Percentiles rank a stretch among this genome's conserved stretches.
Evolutionary conservation across 2,329 filamentous ascomycete genomes (phyloP).

Genomic region (Leptographium galeiforme): DNA sequence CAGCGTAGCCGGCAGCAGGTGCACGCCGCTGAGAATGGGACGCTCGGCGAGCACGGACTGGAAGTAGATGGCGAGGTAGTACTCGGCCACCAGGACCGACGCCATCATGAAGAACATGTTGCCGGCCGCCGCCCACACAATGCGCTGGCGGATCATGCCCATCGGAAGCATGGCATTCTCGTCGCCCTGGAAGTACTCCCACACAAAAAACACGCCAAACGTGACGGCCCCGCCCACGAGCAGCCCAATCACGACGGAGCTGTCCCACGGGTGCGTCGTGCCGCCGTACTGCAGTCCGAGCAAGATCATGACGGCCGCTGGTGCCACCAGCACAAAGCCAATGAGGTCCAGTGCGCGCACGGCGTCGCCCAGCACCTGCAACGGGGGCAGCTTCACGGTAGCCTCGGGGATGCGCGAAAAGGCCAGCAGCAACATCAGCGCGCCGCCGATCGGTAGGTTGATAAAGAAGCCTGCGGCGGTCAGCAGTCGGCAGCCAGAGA

Average conservation of each 20-base stretch:
- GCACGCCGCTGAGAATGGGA: conserved; percentile 15
- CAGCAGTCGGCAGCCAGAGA: neutral
- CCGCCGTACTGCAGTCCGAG: conserved; percentile 31
- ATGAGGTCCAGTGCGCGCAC: conserved; percentile 25
- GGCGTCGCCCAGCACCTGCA: conserved; percentile 14
- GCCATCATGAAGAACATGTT: conserved; percentile 18
- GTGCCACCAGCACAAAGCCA: conserved; percentile 28
- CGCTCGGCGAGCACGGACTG: conserved; percentile 9
- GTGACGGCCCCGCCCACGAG: conserved; percentile 18
- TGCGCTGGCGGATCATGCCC: conserved; percentile 9
- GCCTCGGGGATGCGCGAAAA: conserved; percentile 23
- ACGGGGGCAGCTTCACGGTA: conserved; percentile 16
- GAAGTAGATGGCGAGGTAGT: conserved; percentile 21
- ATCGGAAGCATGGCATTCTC: conserved; percentile 15
- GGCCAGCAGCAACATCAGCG: conserved; percentile 18
- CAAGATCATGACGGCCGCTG: conserved; percentile 25
- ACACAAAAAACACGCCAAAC: conserved; percentile 11
- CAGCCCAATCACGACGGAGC: conserved; percentile 25
- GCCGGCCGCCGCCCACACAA: conserved; percentile 6
- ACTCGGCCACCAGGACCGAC: conserved; percentile 19
- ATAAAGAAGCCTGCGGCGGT: conserved; percentile 18
- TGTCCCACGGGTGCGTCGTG: conserved; percentile 24
- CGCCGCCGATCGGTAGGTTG: conserved; percentile 24
- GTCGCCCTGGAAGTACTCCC: conserved; percentile 14
- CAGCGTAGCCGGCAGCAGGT: conserved; percentile 16